phyloP scores from a whole-genome alignment of 2,329 filamentous ascomycete species.

The Stemphylium beticola region DNA sequence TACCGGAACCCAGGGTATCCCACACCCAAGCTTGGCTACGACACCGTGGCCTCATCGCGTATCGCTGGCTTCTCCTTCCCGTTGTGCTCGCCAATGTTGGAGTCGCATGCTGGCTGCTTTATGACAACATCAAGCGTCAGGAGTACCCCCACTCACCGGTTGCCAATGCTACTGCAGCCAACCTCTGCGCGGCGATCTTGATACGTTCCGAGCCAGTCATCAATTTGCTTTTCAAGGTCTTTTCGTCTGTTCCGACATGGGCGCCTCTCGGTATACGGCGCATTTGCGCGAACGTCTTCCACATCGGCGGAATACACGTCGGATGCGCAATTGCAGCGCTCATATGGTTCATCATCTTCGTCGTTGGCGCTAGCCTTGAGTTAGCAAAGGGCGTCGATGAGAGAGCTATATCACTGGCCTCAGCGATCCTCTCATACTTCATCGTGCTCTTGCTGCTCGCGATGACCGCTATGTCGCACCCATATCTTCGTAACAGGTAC shows the following conservation, averaged over 20 bases:
- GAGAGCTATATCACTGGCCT: slow-evolving; percentile 27
- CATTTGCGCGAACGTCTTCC: slow-evolving; percentile 43
- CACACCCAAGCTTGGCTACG: slow-evolving; percentile 42
- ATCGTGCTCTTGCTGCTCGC: slow-evolving; percentile 36
- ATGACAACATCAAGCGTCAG: slow-evolving; percentile 24
- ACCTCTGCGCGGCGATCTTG: slow-evolving; percentile 42
- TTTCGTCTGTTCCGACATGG: slow-evolving; percentile 42
- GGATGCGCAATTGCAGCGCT: slow-evolving; percentile 44
- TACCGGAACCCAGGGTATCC: slow-evolving; percentile 36
- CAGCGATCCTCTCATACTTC: slow-evolving; percentile 40
- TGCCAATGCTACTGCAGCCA: slow-evolving; percentile 48
- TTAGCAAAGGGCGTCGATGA: slow-evolving; percentile 30
- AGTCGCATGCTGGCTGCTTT: slow-evolving; percentile 36
- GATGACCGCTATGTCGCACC: slow-evolving; percentile 42
- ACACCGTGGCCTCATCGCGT: slow-evolving; percentile 41
- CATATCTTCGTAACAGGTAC: slow-evolving; percentile 36
- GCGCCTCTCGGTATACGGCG: slow-evolving; percentile 42
- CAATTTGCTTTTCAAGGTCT: slow-evolving; percentile 45
- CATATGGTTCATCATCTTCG: slow-evolving; percentile 55
- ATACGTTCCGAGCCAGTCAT: slow-evolving; percentile 48
- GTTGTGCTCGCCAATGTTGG: slow-evolving; percentile 37
- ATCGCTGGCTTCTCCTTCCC: slow-evolving; percentile 40
- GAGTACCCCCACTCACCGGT: slow-evolving; percentile 34
- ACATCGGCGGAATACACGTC: slow-evolving; percentile 48
- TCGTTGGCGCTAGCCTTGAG: slow-evolving; percentile 45